Percentiles rank a stretch among this genome's conserved stretches.
Evolutionary conservation across 2,329 filamentous ascomycete species (phyloP).

Genomic region (Biscogniauxia marginata): DNA sequence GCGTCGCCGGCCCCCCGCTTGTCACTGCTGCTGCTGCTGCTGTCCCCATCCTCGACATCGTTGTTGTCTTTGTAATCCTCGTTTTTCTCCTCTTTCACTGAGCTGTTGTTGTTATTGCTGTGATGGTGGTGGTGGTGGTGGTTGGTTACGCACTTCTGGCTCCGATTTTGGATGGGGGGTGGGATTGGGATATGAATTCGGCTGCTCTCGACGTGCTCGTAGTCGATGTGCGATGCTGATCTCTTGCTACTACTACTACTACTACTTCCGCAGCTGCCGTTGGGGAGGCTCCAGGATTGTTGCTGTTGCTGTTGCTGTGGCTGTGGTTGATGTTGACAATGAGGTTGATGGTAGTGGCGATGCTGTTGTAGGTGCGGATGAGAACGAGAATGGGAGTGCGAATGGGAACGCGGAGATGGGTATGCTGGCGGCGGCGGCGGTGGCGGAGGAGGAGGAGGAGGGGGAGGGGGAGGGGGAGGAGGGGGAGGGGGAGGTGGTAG

Average conservation of each 20-base stretch:
- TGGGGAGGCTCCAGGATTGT: not conserved
- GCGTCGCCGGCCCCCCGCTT: not conserved
- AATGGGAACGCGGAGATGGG: constrained; percentile 1
- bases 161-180: too few species aligned
- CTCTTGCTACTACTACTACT: constrained; percentile 23
- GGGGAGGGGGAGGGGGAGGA: constrained; percentile 1
- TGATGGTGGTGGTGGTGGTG: too few species aligned
- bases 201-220: constrained; percentile 21
- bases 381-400: not conserved
- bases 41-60: constrained; percentile 1
- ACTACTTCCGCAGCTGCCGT: not conserved
- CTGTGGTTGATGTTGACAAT: constrained; percentile 10
- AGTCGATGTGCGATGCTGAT: constrained; percentile 27
- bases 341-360: constrained; percentile 4
- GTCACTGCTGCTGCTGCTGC: not conserved
- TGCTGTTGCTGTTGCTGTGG: constrained; percentile 10
- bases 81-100: too few species aligned
- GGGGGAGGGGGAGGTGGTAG: constrained; percentile 5
- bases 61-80: too few species aligned
- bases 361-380: constrained; percentile 2
- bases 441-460: constrained; percentile 16
- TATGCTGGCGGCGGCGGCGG: constrained; percentile 15
- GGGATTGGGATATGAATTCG: too few species aligned
- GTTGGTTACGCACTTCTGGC: too few species aligned
- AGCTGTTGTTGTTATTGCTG: too few species aligned